Evolutionary conservation across 345 rosid species (phyloP).

Genomic region (Bruguiera parviflora): DNA sequence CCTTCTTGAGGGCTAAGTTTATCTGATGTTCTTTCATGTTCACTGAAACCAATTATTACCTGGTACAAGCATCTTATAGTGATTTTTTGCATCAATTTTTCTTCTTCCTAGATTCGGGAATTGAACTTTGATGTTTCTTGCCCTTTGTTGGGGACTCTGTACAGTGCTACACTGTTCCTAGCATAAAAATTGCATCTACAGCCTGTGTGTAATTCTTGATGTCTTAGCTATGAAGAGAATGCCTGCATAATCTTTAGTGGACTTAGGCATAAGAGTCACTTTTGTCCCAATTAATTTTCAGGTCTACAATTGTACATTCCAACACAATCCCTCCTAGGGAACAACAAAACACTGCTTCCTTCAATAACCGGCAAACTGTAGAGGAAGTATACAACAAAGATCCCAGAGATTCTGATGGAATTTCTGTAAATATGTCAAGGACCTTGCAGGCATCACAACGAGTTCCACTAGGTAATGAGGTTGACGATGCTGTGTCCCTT

Average conservation of each 20-base stretch:
- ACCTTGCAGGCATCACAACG: conserved; percentile 55
- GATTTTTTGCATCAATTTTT: background rate
- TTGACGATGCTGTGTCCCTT: background rate
- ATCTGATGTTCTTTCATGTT: too few species aligned
- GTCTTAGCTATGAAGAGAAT: too few species aligned
- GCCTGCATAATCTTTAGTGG: background rate
- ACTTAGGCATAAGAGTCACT: conserved; percentile 1
- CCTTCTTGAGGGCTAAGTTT: too few species aligned
- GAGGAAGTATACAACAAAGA: conserved; percentile 35
- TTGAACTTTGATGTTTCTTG: background rate
- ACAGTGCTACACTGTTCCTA: too few species aligned
- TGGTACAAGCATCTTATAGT: background rate
- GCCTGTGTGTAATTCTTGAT: too few species aligned
- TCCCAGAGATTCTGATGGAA: conserved; percentile 41
- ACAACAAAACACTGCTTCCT: conserved; percentile 32
- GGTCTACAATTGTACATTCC: conserved; percentile 85
- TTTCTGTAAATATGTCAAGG: conserved; percentile 41
- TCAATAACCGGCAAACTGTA: conserved; percentile 33
- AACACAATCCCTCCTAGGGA: conserved; percentile 42
- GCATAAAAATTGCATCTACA: too few species aligned
- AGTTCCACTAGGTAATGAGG: conserved; percentile 50
- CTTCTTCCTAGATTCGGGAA: background rate
- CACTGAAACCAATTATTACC: too few species aligned
- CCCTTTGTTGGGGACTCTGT: too few species aligned
- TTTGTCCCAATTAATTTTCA: conserved; percentile 26